Evolutionary conservation across 73 alveolate genomes (phyloP).

Genomic region (Tetrahymena thermophila): DNA sequence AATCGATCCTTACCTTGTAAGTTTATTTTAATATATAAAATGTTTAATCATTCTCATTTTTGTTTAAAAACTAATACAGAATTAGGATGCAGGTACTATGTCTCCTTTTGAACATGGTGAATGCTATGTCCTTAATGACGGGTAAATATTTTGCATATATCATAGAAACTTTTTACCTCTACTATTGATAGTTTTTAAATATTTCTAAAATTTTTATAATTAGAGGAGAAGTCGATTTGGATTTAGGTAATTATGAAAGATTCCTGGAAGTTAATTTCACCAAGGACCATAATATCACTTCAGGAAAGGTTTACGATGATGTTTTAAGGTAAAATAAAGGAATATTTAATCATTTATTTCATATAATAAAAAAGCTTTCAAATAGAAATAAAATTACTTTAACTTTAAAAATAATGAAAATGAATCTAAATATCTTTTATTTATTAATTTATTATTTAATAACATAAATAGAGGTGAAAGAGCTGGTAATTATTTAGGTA

Average conservation of each 20-base stretch:
- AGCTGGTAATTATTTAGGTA: conserved; percentile 61
- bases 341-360: neutral
- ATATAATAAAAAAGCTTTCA: neutral
- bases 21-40: neutral
- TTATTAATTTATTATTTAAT: neutral
- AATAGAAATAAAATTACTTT: neutral
- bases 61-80: neutral
- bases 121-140: conserved; percentile 61
- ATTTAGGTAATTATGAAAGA: conserved; percentile 69
- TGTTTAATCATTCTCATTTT: neutral
- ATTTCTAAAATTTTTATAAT: neutral
- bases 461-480: conserved; percentile 32
- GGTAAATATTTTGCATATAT: neutral
- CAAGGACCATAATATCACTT: conserved; percentile 45
- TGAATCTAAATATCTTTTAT: no score
- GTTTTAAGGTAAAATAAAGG: neutral
- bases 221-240: conserved; percentile 68
- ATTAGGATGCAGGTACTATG: conserved; percentile 78
- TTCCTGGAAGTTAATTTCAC: conserved; percentile 41
- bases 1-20: conserved; percentile 66
- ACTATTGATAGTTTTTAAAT: neutral
- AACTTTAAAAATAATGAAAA: neutral
- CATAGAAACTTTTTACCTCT: neutral
- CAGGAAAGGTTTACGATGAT: conserved; percentile 54
- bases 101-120: conserved; percentile 75